Percentiles rank a stretch among this genome's conserved stretches.
These are phyloP conservation scores for Ramichloridium luteum DNA, from an alignment of 2,329 filamentous ascomycete species.

Conservation along the genomic window DNA sequence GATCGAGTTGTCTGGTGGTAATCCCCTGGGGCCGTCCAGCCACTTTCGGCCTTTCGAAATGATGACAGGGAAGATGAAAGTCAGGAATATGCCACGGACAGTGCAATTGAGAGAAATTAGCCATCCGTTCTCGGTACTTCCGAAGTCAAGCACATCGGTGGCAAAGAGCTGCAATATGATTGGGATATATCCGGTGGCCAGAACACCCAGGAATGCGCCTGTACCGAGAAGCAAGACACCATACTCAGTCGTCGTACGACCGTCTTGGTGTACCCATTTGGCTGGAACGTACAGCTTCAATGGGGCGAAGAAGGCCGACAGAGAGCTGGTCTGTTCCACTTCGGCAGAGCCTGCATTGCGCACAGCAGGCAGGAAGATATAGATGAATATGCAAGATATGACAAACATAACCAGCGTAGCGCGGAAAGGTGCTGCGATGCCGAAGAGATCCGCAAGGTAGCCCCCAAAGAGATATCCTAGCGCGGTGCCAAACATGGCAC, in stretches of 20 bases:
- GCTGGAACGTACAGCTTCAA: slow-evolving; percentile 50
- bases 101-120: slow-evolving; percentile 35
- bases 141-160: slow-evolving; percentile 34
- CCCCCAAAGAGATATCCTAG: slow-evolving; percentile 55
- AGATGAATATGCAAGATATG: slow-evolving; percentile 30
- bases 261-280: slow-evolving; percentile 39
- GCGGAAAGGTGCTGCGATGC: slow-evolving; percentile 53
- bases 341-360: slow-evolving; percentile 27
- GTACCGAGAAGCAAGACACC: slow-evolving; percentile 52
- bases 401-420: slow-evolving; percentile 48
- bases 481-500: slow-evolving; percentile 54
- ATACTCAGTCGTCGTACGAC: slow-evolving; percentile 43
- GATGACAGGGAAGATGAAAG: slow-evolving; percentile 33
- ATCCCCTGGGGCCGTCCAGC: slow-evolving; percentile 27
- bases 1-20: background rate
- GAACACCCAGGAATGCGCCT: slow-evolving; percentile 55
- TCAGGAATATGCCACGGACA: slow-evolving; percentile 33
- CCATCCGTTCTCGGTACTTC: slow-evolving; percentile 33
- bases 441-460: slow-evolving; percentile 49
- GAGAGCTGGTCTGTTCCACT: slow-evolving; percentile 24
- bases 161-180: slow-evolving; percentile 42
- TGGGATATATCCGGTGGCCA: slow-evolving; percentile 57
- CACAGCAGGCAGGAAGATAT: slow-evolving; percentile 37
- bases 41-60: slow-evolving; percentile 31
- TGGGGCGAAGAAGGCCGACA: slow-evolving; percentile 50